A percentile compares a stretch with the other conserved stretches of the same genome.
phyloP scores from a whole-genome alignment of 495 filamentous ascomycete genomes.

The Aspergillus cavernicola region DNA sequence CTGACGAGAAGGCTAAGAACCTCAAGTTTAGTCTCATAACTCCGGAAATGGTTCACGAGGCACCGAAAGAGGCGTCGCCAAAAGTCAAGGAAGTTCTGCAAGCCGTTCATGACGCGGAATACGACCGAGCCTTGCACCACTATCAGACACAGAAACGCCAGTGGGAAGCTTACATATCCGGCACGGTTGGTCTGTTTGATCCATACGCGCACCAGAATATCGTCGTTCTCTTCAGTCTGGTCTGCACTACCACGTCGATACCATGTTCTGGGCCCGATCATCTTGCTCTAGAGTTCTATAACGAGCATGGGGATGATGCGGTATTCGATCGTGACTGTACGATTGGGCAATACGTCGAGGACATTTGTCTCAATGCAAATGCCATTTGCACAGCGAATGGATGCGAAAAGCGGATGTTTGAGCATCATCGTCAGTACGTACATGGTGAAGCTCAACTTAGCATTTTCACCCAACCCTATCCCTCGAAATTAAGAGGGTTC shows the following conservation, averaged over 20 bases:
- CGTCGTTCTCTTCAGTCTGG: constrained; percentile 87
- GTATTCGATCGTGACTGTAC: constrained; percentile 83
- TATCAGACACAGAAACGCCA: constrained; percentile 92
- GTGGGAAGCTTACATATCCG: constrained; percentile 89
- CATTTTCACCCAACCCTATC: constrained; percentile 75
- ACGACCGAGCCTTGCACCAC: constrained; percentile 89
- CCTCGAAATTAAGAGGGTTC: constrained; percentile 64
- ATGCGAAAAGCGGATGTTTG: constrained; percentile 83
- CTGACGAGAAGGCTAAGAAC: constrained; percentile 56
- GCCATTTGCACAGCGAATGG: constrained; percentile 74
- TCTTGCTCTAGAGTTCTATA: constrained; percentile 85
- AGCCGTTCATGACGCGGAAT: constrained; percentile 93
- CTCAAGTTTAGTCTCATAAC: constrained; percentile 84
- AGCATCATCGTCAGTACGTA: constrained; percentile 96
- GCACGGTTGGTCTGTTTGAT: constrained; percentile 75
- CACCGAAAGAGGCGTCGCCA: constrained; percentile 68
- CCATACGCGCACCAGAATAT: constrained; percentile 94
- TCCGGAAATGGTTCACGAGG: constrained; percentile 88
- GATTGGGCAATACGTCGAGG: constrained; percentile 92
- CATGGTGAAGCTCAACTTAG: constrained; percentile 94
- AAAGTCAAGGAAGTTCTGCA: constrained; percentile 90
- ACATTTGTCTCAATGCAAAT: constrained; percentile 73
- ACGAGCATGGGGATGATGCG: constrained; percentile 67
- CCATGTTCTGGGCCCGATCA: constrained; percentile 89
- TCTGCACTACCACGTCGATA: constrained; percentile 84